phyloP scores from a whole-genome alignment of 805 yeast genomes.

The Scheffersomyces lignosus region DNA sequence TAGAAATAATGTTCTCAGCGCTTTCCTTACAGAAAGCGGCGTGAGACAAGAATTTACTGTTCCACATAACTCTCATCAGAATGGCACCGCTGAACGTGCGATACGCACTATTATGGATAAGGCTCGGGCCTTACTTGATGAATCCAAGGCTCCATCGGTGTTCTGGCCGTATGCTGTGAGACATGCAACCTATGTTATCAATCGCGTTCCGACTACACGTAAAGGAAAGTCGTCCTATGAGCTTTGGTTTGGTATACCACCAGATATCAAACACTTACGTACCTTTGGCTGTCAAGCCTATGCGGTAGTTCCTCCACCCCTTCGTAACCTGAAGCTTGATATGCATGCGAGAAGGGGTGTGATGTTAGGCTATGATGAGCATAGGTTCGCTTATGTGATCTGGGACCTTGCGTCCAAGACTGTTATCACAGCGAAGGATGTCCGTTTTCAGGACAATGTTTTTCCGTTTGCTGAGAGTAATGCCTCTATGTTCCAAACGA shows the following conservation, averaged over 20 bases:
- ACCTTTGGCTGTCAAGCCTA: not conserved
- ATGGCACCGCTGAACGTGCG: not conserved
- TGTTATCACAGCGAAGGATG: not conserved
- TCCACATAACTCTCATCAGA: not conserved
- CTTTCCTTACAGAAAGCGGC: not conserved
- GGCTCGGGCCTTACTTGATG: not conserved
- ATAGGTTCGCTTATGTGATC: not conserved
- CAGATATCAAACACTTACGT: not conserved
- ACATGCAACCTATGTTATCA: not conserved
- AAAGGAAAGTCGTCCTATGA: not conserved
- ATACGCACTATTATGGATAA: not conserved
- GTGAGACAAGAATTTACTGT: not conserved
- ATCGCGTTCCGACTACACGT: no score
- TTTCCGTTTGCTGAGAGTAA: not conserved
- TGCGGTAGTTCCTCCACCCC: not conserved
- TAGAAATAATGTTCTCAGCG: not conserved
- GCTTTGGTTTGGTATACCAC: not conserved
- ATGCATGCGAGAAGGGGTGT: not conserved
- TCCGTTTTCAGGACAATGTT: not conserved
- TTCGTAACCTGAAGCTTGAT: not conserved
- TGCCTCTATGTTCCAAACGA: no score
- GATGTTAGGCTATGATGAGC: not conserved
- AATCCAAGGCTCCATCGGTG: not conserved
- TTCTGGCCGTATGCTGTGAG: not conserved
- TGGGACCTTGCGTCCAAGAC: not conserved